Conservation (phyloP, 1,284 basidiomycete genomes). For the Ceratobasidium sp. region DNA sequence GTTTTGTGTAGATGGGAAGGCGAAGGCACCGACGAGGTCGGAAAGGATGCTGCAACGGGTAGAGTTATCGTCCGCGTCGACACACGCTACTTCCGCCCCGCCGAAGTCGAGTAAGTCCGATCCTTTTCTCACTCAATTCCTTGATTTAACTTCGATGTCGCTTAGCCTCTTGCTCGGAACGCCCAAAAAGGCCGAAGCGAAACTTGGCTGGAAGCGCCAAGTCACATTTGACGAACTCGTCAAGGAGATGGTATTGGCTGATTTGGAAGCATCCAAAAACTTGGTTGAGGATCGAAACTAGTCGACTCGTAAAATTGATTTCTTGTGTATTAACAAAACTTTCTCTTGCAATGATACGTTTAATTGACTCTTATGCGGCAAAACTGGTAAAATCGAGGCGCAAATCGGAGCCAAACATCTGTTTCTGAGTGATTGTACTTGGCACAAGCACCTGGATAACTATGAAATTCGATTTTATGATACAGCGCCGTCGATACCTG, state of each 20-base stretch:
- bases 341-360: too few relatives aligned
- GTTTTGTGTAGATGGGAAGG: conserved; percentile 69
- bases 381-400: too few relatives aligned
- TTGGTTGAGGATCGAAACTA: conserved; percentile 81
- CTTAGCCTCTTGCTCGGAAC: conserved; percentile 75
- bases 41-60: conserved; percentile 67
- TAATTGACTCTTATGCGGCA: too few relatives aligned
- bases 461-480: too few relatives aligned
- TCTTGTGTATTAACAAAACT: too few relatives aligned
- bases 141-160: conserved; percentile 8
- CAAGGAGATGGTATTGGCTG: conserved; percentile 84
- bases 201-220: conserved; percentile 84
- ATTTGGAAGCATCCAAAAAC: conserved; percentile 69
- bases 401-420: too few relatives aligned
- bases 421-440: too few relatives aligned
- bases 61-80: conserved; percentile 80
- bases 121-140: conserved; percentile 30
- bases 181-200: conserved; percentile 80
- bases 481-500: too few relatives aligned
- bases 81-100: conserved; percentile 80
- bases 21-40: conserved; percentile 73
- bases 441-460: too few relatives aligned
- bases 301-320: too few relatives aligned
- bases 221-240: conserved; percentile 81
- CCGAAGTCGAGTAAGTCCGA: conserved; percentile 83